These are phyloP conservation scores for Plicaturopsis crispa DNA, from an alignment of 768 basidiomycete genomes.

Conservation along the genomic window DNA sequence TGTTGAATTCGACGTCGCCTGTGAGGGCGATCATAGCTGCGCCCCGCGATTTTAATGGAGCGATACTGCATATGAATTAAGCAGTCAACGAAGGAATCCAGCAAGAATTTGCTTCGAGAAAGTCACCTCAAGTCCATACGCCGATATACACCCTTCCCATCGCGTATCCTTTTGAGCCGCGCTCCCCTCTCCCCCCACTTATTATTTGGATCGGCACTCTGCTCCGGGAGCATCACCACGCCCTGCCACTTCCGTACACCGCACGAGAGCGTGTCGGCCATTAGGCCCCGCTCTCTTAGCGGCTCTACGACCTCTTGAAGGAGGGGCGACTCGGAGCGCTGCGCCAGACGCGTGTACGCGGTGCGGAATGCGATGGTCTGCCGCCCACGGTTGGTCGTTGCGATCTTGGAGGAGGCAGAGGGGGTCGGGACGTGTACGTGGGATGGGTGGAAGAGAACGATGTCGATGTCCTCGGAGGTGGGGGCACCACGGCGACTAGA, in stretches of 20 bases:
- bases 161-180: constrained; percentile 16
- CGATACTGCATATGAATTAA: constrained; percentile 25
- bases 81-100: no score
- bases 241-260: constrained; percentile 42
- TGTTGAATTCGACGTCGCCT: constrained; percentile 44
- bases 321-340: constrained; percentile 16
- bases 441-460: constrained; percentile 39
- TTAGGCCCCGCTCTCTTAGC: constrained; percentile 36
- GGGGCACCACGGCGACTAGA: constrained; percentile 39
- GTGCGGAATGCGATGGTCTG: constrained; percentile 1
- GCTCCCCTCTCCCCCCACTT: constrained; percentile 20
- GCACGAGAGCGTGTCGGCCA: constrained; percentile 26
- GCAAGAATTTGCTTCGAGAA: not conserved
- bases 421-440: constrained; percentile 35
- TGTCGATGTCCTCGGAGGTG: constrained; percentile 27
- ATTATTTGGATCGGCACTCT: constrained; percentile 10
- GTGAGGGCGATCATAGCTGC: constrained; percentile 48
- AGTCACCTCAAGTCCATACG: constrained; percentile 25
- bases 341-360: constrained; percentile 6
- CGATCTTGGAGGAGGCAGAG: constrained; percentile 14
- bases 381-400: constrained; percentile 12
- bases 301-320: constrained; percentile 31
- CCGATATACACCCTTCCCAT: constrained; percentile 28
- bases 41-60: constrained; percentile 41
- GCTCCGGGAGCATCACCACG: constrained; percentile 38